Percentiles rank a stretch among this genome's conserved stretches.
phyloP scores from a whole-genome alignment of 768 basidiomycete genomes.

The Leccinum ochraceum region DNA sequence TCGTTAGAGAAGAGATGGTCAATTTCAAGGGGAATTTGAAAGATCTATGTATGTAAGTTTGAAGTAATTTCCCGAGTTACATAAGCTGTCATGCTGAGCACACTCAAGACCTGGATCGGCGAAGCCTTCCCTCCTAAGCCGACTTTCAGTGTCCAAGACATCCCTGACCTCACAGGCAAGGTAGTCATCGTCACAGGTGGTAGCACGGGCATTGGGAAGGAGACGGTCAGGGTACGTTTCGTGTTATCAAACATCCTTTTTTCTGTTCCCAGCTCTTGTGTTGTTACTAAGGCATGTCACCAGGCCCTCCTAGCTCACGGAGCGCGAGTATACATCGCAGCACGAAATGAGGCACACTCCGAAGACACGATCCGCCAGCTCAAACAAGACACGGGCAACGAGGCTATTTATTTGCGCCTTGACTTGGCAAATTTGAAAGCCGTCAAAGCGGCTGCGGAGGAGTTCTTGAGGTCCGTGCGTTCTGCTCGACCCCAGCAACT shows the following conservation, averaged over 20 bases:
- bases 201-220: conserved; percentile 32
- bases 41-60: too few species aligned
- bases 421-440: conserved; percentile 39
- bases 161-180: conserved; percentile 37
- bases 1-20: too few species aligned
- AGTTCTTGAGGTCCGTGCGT: conserved; percentile 27
- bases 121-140: conserved; percentile 25
- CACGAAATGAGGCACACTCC: conserved; percentile 26
- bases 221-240: conserved; percentile 22
- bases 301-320: conserved; percentile 32
- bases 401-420: conserved; percentile 36
- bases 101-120: conserved; percentile 4
- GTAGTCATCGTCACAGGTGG: conserved; percentile 39
- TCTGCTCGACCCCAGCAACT: neutral
- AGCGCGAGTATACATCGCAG: conserved; percentile 40
- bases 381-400: conserved; percentile 33
- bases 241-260: neutral
- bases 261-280: neutral
- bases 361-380: conserved; percentile 34
- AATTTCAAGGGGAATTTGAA: too few species aligned
- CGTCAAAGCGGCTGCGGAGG: conserved; percentile 37
- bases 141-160: conserved; percentile 30
- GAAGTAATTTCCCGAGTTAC: too few species aligned
- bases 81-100: conserved; percentile 1
- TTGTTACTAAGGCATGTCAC: neutral